Conservation (phyloP, 1,139 yeast species). For the Zygoascus meyerae region DNA sequence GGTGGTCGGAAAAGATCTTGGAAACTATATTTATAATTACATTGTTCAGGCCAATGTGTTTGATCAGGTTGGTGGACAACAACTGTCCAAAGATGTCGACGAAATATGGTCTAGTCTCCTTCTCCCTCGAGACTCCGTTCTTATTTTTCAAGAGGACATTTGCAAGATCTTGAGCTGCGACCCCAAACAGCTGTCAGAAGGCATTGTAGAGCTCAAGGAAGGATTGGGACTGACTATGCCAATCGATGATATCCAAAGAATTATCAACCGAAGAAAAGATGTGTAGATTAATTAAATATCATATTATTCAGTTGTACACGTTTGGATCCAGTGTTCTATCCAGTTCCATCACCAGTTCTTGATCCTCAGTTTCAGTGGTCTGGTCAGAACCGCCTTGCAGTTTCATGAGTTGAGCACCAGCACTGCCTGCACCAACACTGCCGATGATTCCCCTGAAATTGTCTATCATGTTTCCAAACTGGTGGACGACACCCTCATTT, state of each 20-base stretch:
- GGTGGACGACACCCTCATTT: slow-evolving; percentile 27
- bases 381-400: neutral
- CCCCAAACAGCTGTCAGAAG: neutral
- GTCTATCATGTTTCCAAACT: slow-evolving; percentile 26
- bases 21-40: slow-evolving; percentile 49
- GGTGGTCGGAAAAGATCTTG: slow-evolving; percentile 42
- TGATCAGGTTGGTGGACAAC: slow-evolving; percentile 49
- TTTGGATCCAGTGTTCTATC: neutral
- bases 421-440: neutral
- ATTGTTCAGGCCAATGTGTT: slow-evolving; percentile 62
- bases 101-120: slow-evolving; percentile 36
- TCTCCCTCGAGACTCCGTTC: slow-evolving; percentile 28
- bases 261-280: slow-evolving; percentile 14
- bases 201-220: slow-evolving; percentile 9
- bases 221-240: slow-evolving; percentile 11
- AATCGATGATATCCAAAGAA: slow-evolving; percentile 18
- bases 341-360: neutral
- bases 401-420: slow-evolving; percentile 1
- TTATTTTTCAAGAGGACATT: slow-evolving; percentile 22
- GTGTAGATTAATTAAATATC: neutral
- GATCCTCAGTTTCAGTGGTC: neutral
- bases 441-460: slow-evolving; percentile 18
- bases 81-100: slow-evolving; percentile 50
- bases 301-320: slow-evolving; percentile 1
- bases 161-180: slow-evolving; percentile 16